Percentiles rank a stretch among this genome's conserved stretches.
Conservation (phyloP, 2,329 filamentous ascomycete species). For the Ophiostoma populinum region DNA sequence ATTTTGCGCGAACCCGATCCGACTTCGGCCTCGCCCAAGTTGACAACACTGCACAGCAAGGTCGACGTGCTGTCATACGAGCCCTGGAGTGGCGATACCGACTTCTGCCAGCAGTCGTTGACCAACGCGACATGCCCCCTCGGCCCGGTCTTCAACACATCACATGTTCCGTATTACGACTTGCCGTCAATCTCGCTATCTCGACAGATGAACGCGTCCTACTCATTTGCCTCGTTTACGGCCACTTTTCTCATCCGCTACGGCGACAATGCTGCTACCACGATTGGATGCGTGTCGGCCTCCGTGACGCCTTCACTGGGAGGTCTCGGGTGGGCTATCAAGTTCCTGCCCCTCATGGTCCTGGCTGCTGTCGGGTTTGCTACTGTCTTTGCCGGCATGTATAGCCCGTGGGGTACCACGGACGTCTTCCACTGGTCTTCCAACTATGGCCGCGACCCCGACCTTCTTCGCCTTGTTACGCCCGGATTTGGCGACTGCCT, state of each 20-base stretch:
- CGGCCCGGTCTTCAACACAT: slow-evolving; percentile 46
- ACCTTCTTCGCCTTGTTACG: slow-evolving; percentile 79
- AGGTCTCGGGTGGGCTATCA: slow-evolving; percentile 46
- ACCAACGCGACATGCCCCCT: slow-evolving; percentile 56
- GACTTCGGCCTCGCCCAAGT: slow-evolving; percentile 29
- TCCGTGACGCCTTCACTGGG: slow-evolving; percentile 73
- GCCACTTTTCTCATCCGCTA: slow-evolving; percentile 59
- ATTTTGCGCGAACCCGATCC: slow-evolving; percentile 47
- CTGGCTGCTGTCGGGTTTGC: slow-evolving; percentile 66
- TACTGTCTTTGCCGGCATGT: slow-evolving; percentile 69
- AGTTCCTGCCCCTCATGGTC: slow-evolving; percentile 61
- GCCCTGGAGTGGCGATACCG: slow-evolving; percentile 35
- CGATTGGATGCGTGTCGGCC: slow-evolving; percentile 67
- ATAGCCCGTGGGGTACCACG: slow-evolving; percentile 82
- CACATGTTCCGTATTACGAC: slow-evolving; percentile 18
- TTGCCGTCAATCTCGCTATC: slow-evolving; percentile 59
- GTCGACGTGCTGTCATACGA: slow-evolving; percentile 64
- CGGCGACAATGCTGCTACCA: slow-evolving; percentile 44
- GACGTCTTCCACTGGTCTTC: slow-evolving; percentile 94
- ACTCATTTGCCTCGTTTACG: slow-evolving; percentile 69
- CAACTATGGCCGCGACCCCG: slow-evolving; percentile 88
- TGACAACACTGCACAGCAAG: slow-evolving; percentile 55
- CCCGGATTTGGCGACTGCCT: slow-evolving; percentile 93
- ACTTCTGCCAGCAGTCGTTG: slow-evolving; percentile 50
- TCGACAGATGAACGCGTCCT: slow-evolving; percentile 63